Base-by-base conservation (phyloP, 805 yeast species). In the Candida michaelii region DNA sequence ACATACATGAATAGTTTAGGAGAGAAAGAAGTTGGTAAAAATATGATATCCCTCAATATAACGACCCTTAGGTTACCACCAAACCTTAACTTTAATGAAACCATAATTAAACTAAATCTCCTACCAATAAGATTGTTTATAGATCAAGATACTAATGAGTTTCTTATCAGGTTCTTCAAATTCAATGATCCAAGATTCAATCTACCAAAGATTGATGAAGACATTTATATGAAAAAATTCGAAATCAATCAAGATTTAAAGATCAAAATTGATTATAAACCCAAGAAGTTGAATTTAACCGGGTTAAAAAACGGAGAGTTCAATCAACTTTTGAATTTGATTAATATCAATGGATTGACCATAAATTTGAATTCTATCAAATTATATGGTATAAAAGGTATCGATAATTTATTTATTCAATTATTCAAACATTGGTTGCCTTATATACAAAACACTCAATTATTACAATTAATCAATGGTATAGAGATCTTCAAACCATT, bases 81-180 rank as follows among this genome's bases (percentile, higher is more conserved):
- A 0, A 58, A 65, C 8, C 54, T 89, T 25, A 82, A 82, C n/a
- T 83, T 87, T 1, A 71, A 85, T 1, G 98, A 90, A 54, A 57
- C 82, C 15, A 64, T 77, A 1, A 46, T 88, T 35, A 64, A 71
- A 18, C 67, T 82, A 1, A 56, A 71, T 4, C 63, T 88, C 0
- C 65, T 85, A 14, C 99, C 99, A 0, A 55, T 93, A 33, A 69
- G 96, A 39, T 61, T 93, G 12, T 89, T 88, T 58, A 80, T 93
- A 33, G 98, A 93, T 60, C 99, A 93, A 59, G 98, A 91, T 55
- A 87, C 97, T 0, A 68, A 89, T 14, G 97, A 89, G 43, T 90
- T 91, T 50, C 52, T 89, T 24, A 77, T 80, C 0, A 69, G 97
- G 27, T 93, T 89, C 63, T 79, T 85, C 25, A 89, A 82, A 46